Base-by-base conservation (phyloP, 345 rosid species). In the Excoecaria cochinchinensis region DNA sequence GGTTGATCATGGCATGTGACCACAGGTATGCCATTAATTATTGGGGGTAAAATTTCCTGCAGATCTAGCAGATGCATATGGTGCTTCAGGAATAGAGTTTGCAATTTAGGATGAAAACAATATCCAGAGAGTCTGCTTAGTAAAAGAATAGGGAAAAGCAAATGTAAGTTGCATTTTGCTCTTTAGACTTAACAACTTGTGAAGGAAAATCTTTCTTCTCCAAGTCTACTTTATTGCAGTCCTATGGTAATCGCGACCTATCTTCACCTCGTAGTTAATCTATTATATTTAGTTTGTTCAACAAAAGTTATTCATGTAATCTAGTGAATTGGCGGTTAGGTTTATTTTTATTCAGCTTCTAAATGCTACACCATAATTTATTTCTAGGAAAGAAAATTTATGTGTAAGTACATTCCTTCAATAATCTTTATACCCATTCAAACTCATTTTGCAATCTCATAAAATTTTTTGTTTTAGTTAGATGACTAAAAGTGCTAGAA, bases 401-500 rank as follows among this genome's bases (percentile, higher is more conserved):
- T 19, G 36, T 31, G 4, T 56, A 61, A 25, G 1, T 61, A 61
- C 17, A 40, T 31, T 10, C 31, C 13, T 40, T 39, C 24, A 15
- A 14, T 39, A 8, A 64, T 3, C 0, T 64, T 64, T 17, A 1
- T 8, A 42, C 46, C 22, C 0, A 40, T 64, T 36, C 7, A 6
- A 40, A 39, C n/a, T 17, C 7, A 19, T 64, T 16, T 6, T 40
- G 63, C 63, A 58, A 21, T 58, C 24, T 31, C 5, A 8, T 58
- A 21, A 1, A 0, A 58, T 4, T 55, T 58, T 58, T 58, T 42
- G 16, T 60, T 14, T 57, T 55, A 47, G 58, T 55, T 17, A 36
- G 66, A 73, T 38, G 7, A 53, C 70, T 53, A 40, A 47, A 4
- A 70, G 12, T 69, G 14, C 70, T 31, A 44, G 39, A 65, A 73